Evolutionary conservation across 768 basidiomycete species (phyloP).

Genomic region (Naganishia randhawae): DNA sequence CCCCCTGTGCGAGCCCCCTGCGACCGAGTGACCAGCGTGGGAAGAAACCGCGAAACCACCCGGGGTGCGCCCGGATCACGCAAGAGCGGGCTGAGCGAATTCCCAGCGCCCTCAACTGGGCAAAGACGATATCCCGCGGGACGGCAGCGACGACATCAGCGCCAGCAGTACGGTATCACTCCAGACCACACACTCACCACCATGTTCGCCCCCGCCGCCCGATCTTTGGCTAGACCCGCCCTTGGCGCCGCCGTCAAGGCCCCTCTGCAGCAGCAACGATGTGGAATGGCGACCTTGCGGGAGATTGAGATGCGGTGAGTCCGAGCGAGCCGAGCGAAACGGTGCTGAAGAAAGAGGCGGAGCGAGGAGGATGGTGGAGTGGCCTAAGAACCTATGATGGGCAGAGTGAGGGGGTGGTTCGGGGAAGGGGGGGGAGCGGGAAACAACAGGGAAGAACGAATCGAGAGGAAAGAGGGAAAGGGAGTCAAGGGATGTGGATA

Average conservation of each 20-base stretch:
- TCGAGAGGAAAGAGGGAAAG: no score
- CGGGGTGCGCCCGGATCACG: background rate
- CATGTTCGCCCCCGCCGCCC: conserved; percentile 64
- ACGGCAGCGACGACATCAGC: background rate
- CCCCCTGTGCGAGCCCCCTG: no score
- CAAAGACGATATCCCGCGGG: background rate
- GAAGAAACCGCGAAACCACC: no score
- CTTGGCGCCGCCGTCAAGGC: conserved; percentile 34
- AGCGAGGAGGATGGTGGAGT: background rate
- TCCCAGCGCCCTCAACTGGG: background rate
- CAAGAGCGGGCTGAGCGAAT: background rate
- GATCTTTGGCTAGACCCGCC: conserved; percentile 61
- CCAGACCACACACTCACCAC: background rate
- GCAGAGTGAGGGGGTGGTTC: background rate
- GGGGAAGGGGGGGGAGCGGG: background rate
- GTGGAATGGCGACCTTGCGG: conserved; percentile 77
- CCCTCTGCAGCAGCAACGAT: conserved; percentile 32
- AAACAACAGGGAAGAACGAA: background rate
- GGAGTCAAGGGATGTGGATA: no score
- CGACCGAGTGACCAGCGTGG: background rate
- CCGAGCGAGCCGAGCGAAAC: background rate
- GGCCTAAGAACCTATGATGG: background rate
- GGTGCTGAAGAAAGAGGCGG: background rate
- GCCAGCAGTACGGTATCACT: no score
- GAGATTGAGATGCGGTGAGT: conserved; percentile 82